Evolutionary conservation across 441 rosid genomes (phyloP), one percentile per base, ranked within the genome.

Genomic region (Gossypium lobatum): DNA sequence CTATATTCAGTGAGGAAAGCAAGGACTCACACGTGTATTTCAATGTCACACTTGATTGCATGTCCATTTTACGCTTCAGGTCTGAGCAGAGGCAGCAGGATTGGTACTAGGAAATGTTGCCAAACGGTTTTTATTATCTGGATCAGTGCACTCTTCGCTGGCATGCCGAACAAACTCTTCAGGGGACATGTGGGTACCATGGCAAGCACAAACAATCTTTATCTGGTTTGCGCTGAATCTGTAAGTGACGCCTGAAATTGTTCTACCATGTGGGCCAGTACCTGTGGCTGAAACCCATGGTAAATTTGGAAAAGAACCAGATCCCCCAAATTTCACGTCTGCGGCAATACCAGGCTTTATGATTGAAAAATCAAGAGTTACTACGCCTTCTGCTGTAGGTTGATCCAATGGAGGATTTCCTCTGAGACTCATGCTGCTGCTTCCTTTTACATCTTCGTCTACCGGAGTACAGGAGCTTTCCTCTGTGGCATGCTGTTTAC

Each of bases 241-340:
- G 78, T 93, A 95, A 7, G 97, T 86, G 11, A 95, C 98, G 59
- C 98, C 99, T 0, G 97, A 95, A 71, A 95, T 91, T 14, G 96
- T 88, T 79, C 88, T 80, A 6, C 98, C 95, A 11, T 95, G 86
- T 7, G 93, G 94, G 55, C 95, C 97, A 58, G 90, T 83, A 11
- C 89, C 95, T 0, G 93, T 93, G 76, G 96, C 86, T 59, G 97
- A 93, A 68, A 95, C 98, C 99, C 99, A 95, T 1, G 99, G 98
- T 71, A 95, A 76, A 83, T 91, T 89, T 3, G 99, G 98, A 61
- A 72, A 84, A 14, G 92, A 88, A 13, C 98, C 99, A 13, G 90
- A 88, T 42, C 98, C 98, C 73, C 97, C 98, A 57, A 95, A 88
- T 74, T 91, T 93, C 65, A 93, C 59, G 45, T 84, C 93, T 0